These are phyloP conservation scores for Onygenales sp. DNA, from an alignment of 2,329 filamentous ascomycete species.

Conservation along the genomic window DNA sequence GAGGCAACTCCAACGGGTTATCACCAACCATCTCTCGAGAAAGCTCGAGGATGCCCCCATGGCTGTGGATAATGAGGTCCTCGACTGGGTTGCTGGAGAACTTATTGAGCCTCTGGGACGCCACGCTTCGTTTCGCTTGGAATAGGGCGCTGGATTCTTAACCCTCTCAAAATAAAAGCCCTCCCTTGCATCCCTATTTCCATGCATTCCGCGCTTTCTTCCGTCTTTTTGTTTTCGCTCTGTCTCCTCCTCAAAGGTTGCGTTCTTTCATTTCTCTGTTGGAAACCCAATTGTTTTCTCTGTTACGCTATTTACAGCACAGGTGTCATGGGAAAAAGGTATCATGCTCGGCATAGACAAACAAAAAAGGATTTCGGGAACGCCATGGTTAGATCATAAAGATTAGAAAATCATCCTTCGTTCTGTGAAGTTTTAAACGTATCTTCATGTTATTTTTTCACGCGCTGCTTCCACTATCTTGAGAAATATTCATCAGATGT, in stretches of 20 bases:
- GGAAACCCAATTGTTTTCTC: too few relatives aligned
- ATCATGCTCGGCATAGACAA: too few relatives aligned
- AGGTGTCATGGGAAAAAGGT: too few relatives aligned
- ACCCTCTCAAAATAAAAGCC: not conserved
- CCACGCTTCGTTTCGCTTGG: not conserved
- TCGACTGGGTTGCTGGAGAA: slow-evolving; percentile 31
- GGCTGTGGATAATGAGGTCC: slow-evolving; percentile 26
- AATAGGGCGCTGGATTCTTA: not conserved
- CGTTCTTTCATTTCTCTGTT: too few relatives aligned
- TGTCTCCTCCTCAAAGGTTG: not conserved
- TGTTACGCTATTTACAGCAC: too few relatives aligned
- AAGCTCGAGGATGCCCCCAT: slow-evolving; percentile 23
- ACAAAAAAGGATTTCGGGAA: too few relatives aligned
- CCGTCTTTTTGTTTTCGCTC: not conserved
- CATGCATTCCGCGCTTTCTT: not conserved
- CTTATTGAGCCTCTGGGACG: slow-evolving; percentile 11
- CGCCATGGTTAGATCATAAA: too few relatives aligned
- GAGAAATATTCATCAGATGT: too few relatives aligned
- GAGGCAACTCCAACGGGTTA: slow-evolving; percentile 20
- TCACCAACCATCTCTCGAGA: slow-evolving; percentile 23
- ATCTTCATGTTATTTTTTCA: too few relatives aligned
- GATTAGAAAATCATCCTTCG: too few relatives aligned
- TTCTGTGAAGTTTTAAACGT: too few relatives aligned
- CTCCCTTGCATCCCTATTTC: not conserved
- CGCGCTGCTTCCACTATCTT: too few relatives aligned